A percentile compares a stretch with the other conserved stretches of the same genome.
Evolutionary conservation across 1,284 basidiomycete species (phyloP).

Genomic region (Cutaneotrichosporon sp.): DNA sequence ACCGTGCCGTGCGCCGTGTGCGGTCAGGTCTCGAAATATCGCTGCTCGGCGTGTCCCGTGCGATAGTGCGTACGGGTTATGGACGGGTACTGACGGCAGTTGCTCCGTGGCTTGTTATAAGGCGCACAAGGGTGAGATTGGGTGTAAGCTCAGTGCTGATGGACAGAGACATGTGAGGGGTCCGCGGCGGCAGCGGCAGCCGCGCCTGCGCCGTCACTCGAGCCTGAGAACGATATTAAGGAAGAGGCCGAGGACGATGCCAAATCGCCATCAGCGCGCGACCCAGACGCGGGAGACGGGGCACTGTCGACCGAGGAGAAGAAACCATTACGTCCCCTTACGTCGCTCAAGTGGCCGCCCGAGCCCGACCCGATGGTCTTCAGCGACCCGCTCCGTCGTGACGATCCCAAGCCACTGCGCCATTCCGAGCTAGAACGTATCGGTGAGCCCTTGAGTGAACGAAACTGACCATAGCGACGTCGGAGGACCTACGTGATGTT

Average conservation of each 20-base stretch:
- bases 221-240: constrained; percentile 5
- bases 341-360: constrained; percentile 41
- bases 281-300: no score
- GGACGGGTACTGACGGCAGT: constrained; percentile 21
- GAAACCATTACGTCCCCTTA: constrained; percentile 22
- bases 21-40: constrained; percentile 34
- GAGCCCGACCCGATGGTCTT: constrained; percentile 41
- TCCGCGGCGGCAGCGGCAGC: background rate
- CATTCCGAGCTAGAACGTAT: constrained; percentile 42
- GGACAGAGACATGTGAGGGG: constrained; percentile 1
- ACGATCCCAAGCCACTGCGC: constrained; percentile 45
- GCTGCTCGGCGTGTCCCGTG: constrained; percentile 40
- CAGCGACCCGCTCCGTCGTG: constrained; percentile 39
- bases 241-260: no score
- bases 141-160: background rate
- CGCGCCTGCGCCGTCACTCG: constrained; percentile 8
- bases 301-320: background rate
- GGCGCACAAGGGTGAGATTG: constrained; percentile 38
- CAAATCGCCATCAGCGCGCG: no score
- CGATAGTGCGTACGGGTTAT: constrained; percentile 34
- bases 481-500: constrained; percentile 29
- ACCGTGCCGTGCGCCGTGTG: constrained; percentile 33
- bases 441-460: constrained; percentile 23
- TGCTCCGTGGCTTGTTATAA: constrained; percentile 48
- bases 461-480: constrained; percentile 31